Evolutionary conservation across 208 protist genomes (phyloP).

Genomic region (Borovskyia barvae): DNA sequence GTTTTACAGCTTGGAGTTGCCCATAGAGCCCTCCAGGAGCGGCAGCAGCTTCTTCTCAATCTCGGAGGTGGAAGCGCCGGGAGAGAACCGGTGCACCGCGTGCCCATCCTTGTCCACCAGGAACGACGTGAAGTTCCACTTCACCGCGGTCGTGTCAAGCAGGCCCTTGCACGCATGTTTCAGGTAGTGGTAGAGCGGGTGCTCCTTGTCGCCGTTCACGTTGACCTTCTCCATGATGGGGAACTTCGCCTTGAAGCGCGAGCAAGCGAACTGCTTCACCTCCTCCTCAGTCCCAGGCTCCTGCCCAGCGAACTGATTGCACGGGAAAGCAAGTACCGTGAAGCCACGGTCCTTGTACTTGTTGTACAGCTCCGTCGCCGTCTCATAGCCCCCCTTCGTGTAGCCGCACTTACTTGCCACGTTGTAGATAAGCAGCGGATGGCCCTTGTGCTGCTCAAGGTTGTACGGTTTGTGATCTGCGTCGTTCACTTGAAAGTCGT

Average conservation of each 20-base stretch:
- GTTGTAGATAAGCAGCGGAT: conserved; percentile 91
- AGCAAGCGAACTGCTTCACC: conserved; percentile 69
- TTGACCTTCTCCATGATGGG: conserved; percentile 90
- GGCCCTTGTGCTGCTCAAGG: conserved; percentile 80
- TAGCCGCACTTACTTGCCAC: conserved; percentile 91
- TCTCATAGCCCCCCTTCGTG: conserved; percentile 80
- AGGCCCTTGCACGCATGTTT: conserved; percentile 58
- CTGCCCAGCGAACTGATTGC: conserved; percentile 88
- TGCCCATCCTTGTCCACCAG: conserved; percentile 73
- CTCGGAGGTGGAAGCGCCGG: conserved; percentile 38
- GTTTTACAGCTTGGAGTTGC: background rate
- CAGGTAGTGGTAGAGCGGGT: conserved; percentile 84
- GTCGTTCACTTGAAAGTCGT: conserved; percentile 72
- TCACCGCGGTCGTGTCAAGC: conserved; percentile 67
- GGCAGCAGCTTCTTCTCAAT: conserved; percentile 70
- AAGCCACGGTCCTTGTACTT: conserved; percentile 88
- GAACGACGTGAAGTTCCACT: conserved; percentile 96
- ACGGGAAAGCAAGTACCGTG: conserved; percentile 89
- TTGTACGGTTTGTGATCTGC: conserved; percentile 74
- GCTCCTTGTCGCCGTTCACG: conserved; percentile 82
- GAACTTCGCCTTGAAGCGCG: conserved; percentile 57
- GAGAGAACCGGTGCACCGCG: conserved; percentile 68
- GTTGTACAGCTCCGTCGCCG: conserved; percentile 72
- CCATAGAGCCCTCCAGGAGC: conserved; percentile 31
- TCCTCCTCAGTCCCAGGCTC: conserved; percentile 82